A percentile compares a stretch with the other conserved stretches of the same genome.
phyloP scores from a whole-genome alignment of 1,284 basidiomycete genomes.

The Ceratobasidium sp. region DNA sequence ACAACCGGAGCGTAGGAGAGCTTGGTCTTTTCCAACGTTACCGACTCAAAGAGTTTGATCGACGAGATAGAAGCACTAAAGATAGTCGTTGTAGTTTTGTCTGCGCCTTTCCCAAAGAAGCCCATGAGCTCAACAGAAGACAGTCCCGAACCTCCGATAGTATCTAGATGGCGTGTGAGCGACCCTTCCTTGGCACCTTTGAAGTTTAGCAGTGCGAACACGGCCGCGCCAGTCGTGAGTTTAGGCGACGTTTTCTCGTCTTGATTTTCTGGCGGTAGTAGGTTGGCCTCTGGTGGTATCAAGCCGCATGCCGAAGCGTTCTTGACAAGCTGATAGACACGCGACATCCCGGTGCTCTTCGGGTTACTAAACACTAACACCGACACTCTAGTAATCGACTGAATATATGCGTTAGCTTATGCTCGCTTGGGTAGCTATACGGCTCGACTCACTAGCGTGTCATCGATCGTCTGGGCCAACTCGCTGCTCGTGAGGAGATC shows the following conservation, averaged over 20 bases:
- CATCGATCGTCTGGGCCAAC: constrained; percentile 6
- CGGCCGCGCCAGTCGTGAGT: not conserved
- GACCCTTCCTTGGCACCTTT: not conserved
- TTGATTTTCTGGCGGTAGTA: too few relatives aligned
- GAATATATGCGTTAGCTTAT: not conserved
- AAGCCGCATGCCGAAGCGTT: not conserved
- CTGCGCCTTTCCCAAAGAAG: not conserved
- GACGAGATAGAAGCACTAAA: not conserved
- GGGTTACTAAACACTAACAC: constrained; percentile 1
- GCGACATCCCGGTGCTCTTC: not conserved
- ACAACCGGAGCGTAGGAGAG: too few relatives aligned
- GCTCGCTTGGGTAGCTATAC: not conserved
- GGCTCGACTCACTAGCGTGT: not conserved
- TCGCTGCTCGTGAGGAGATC: not conserved
- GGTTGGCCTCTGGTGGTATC: too few relatives aligned
- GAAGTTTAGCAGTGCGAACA: not conserved
- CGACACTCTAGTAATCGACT: not conserved
- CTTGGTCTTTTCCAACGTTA: too few relatives aligned
- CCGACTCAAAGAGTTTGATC: too few relatives aligned
- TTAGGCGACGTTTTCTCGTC: not conserved
- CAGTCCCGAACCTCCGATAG: not conserved
- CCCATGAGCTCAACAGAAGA: constrained; percentile 4
- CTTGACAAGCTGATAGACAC: not conserved
- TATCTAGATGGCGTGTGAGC: not conserved
- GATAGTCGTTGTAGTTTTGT: not conserved